These are phyloP conservation scores for Phytomonas francai DNA, from an alignment of 208 protist species.

Conservation along the genomic window DNA sequence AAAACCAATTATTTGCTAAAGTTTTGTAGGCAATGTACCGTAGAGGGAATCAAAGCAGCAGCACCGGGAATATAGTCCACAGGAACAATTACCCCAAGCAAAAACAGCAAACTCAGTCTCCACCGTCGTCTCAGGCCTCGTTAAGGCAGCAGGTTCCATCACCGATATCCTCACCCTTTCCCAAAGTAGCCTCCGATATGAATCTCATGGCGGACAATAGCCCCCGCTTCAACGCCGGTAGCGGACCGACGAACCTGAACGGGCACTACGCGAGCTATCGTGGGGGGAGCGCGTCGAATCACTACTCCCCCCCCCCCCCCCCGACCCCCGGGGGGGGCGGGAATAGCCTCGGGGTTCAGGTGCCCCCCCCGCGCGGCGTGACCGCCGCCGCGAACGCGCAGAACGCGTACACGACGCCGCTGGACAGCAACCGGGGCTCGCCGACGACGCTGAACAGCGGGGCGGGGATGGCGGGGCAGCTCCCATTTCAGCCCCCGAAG, in stretches of 20 bases:
- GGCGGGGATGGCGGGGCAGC: not conserved
- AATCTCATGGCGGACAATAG: not conserved
- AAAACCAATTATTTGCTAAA: not conserved
- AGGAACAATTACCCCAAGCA: not conserved
- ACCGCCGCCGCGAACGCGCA: not conserved
- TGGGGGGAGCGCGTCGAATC: not conserved
- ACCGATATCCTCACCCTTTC: not conserved
- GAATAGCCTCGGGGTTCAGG: not conserved
- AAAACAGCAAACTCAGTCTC: not conserved
- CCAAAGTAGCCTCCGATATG: not conserved
- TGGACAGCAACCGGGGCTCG: not conserved
- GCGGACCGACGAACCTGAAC: not conserved
- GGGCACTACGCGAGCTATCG: not conserved
- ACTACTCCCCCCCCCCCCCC: not conserved
- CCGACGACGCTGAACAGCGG: not conserved
- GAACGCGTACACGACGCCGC: not conserved
- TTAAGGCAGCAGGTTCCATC: not conserved
- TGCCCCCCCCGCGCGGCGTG: not conserved
- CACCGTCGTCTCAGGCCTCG: not conserved
- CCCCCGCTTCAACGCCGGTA: not conserved
- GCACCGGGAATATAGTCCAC: not conserved
- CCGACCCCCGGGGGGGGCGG: too few relatives aligned
- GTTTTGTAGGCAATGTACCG: not conserved
- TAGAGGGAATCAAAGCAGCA: constrained; percentile 1
- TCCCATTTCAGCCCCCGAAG: not conserved